These are phyloP conservation scores for Aegilops tauschii DNA, from an alignment of 176 grass and related monocot genomes.

Conservation along the genomic window DNA sequence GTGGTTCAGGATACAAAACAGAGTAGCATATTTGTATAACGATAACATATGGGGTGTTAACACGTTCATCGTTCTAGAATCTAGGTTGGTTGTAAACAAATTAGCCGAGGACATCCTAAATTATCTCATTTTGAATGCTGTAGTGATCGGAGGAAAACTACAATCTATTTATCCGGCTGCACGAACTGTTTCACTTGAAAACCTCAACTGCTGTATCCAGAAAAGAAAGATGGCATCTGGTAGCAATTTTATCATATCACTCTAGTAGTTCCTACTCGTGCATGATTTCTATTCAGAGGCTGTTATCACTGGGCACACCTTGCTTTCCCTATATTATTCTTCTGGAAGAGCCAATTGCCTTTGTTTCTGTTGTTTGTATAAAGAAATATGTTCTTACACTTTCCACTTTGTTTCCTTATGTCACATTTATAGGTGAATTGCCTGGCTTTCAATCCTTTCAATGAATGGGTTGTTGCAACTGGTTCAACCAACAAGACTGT, in stretches of 20 bases:
- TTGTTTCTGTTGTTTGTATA: neutral
- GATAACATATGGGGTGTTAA: too few relatives aligned
- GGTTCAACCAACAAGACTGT: conserved; percentile 97
- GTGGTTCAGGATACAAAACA: neutral
- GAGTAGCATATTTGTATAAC: neutral
- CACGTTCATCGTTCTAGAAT: too few relatives aligned
- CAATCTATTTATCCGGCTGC: neutral
- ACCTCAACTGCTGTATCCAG: neutral
- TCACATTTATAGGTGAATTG: conserved; percentile 74
- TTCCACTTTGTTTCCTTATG: conserved; percentile 11
- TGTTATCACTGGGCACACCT: neutral
- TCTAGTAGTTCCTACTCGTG: neutral
- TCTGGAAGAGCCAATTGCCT: neutral
- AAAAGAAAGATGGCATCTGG: neutral
- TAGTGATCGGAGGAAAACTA: neutral
- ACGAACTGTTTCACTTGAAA: neutral
- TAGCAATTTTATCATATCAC: too few relatives aligned
- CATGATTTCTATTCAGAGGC: neutral
- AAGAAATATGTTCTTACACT: neutral
- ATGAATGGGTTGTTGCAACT: conserved; percentile 98
- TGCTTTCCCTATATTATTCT: neutral
- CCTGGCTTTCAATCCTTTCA: conserved; percentile 96
- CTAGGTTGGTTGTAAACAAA: too few relatives aligned
- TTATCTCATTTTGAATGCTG: neutral
- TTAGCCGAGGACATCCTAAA: neutral